Base-by-base conservation (phyloP, 257 asterid species). In the Przewalskia tangutica region DNA sequence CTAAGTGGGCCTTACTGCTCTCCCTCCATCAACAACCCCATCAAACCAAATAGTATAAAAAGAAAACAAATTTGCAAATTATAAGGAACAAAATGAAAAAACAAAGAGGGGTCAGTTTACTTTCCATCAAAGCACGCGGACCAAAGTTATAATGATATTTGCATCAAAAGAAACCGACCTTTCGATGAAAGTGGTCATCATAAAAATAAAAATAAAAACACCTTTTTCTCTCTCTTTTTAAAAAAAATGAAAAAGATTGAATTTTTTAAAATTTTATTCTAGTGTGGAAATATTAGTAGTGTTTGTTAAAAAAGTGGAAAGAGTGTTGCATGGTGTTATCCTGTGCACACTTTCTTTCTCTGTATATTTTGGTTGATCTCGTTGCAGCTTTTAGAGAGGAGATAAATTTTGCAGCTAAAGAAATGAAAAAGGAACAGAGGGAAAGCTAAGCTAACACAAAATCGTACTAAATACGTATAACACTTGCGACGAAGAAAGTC, bases 41-140 rank as follows among this genome's bases (percentile, higher is more conserved):
- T 51, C 86, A 87, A 85, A 83, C 91, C 85, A 91, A 87, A 87
- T 89, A 87, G 84, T 83, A 83, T 85, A 85, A 88, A 87, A 83
- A 73, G 75, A 62, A 82, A 83, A 46, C 76, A 55, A 86, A 68
- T 64, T 13, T 64, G 71, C 83, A 55, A 81, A 82, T 83, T 36
- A 85, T 38, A 79, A 42, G 78, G 81, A 76, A 68, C 68, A 56
- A 68, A 38, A 5, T n/a, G n/a, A n/a, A n/a, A 81, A 75, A 63
- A 81, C 81, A 68, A 81, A 36, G 85, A 85, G 86, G 92, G 91
- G 89, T 85, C 92, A 81, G 89, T 82, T 89, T 83, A 82, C 80
- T 79, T 86, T 84, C 90, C 91, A 89, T 86, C 94, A 87, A 92
- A 92, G 97, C 98, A 93, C 95, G 98, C 98, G 90, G 86, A 91